Evolutionary conservation across 108 stramenopile species (phyloP), one percentile per base, ranked within the genome.

Genomic region (Cyclotella kingstonii): DNA sequence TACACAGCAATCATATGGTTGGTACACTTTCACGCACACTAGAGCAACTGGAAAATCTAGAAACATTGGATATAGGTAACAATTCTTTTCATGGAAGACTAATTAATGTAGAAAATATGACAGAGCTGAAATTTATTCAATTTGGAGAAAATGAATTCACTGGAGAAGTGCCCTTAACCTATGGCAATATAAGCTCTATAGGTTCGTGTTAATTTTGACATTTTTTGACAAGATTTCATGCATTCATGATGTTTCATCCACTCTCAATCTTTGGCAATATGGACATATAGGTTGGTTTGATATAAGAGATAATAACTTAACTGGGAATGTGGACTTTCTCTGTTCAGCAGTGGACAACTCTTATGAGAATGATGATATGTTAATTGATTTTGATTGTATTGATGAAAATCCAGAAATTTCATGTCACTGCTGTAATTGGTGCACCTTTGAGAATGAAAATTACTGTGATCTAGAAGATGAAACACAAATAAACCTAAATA

Each of bases 21-120:
- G 82, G 78, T 29, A 65, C 35, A n/a, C 67, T 84, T 10, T 78
- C 80, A 18, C 17, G 40, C 1, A 64, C 54, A 45, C 22, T 84
- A 0, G 60, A 35, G n/a, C 15, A 52, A 1, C 34, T 80, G 14
- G 41, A 12, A 3, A 26, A 63, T 18, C 55, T 85, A 3, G 38
- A 75, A 48, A 66, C 73, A 10, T 40, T 82, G 17, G 79, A 76
- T 28, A 34, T 84, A 12, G 65, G 68, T 7, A 40, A 73, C 60
- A 84, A 84, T 38, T 9, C 52, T 0, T 30, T 81, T 15, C 18
- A 30, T 9, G 70, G 76, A 17, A 39, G 19, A 6, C 27, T 58
- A 35, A 22, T 61, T 22, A 18, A 61, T 14, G 60, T 36, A 5
- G 31, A 10, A 6, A 61, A 61, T 12, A 17, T 46, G 6, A 30